A percentile compares a stretch with the other conserved stretches of the same genome.
phyloP scores from a whole-genome alignment of 1,284 basidiomycete genomes.

The Cutaneotrichosporon spelunceum region DNA sequence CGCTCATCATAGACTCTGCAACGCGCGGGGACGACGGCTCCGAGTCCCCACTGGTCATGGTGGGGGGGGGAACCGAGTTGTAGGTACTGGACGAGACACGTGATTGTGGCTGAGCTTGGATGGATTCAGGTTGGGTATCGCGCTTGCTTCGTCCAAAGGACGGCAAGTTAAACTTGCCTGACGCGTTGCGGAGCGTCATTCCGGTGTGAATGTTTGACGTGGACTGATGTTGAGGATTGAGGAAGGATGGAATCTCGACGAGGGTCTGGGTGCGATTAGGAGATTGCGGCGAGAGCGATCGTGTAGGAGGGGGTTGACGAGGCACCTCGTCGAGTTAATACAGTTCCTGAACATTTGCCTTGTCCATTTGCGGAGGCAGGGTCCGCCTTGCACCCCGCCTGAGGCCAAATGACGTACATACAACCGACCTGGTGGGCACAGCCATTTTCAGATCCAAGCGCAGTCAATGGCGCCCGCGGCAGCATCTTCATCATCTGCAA shows the following conservation, averaged over 20 bases:
- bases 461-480: too few species aligned
- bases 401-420: too few species aligned
- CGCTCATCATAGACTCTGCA: constrained; percentile 5
- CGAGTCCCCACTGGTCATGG: background rate
- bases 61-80: constrained; percentile 1
- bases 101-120: constrained; percentile 1
- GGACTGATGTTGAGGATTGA: background rate
- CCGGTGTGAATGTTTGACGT: background rate
- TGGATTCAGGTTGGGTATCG: constrained; percentile 18
- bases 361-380: too few species aligned
- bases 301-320: too few species aligned
- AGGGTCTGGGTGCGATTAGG: too few species aligned
- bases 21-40: constrained; percentile 9
- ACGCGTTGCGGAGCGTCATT: constrained; percentile 39
- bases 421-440: too few species aligned
- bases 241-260: background rate
- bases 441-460: too few species aligned
- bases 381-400: too few species aligned
- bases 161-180: constrained; percentile 43
- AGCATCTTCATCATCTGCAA: too few species aligned
- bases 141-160: constrained; percentile 29
- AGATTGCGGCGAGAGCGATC: too few species aligned
- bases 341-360: too few species aligned
- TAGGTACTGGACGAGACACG: constrained; percentile 10
- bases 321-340: too few species aligned